Conservation (phyloP, 139 green algal species). For the Monoraphidium neglectum region DNA sequence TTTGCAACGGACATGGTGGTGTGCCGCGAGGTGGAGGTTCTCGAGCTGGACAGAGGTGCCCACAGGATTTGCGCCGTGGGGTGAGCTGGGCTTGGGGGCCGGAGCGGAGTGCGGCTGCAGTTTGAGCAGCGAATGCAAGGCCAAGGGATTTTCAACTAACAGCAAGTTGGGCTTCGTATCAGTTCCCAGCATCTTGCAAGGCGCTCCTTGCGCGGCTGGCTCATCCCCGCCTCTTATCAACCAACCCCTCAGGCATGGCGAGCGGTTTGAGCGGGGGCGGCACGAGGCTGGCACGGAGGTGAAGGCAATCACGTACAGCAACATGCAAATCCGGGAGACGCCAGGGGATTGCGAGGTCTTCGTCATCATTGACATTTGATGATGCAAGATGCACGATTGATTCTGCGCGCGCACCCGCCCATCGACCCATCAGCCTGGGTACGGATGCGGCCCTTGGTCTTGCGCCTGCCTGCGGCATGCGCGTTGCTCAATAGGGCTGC, state of each 20-base stretch:
- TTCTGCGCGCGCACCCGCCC: not conserved
- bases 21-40: conserved; percentile 51
- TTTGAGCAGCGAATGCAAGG: no score
- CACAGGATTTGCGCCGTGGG: conserved; percentile 52
- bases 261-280: conserved; percentile 61
- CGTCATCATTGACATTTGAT: conserved; percentile 91
- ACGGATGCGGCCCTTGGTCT: no score
- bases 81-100: conserved; percentile 12
- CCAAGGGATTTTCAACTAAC: no score
- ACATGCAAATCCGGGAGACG: conserved; percentile 79
- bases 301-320: conserved; percentile 91
- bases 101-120: no score
- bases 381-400: not conserved
- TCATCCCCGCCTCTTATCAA: no score
- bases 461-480: not conserved
- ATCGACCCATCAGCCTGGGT: not conserved
- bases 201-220: no score
- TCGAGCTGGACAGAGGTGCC: conserved; percentile 46
- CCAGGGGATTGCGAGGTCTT: conserved; percentile 70
- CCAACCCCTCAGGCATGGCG: conserved; percentile 38
- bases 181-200: not conserved
- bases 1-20: conserved; percentile 79
- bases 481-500: not conserved
- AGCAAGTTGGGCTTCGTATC: not conserved
- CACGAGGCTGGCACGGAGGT: conserved; percentile 82